Evolutionary conservation across 352 stramenopile species (phyloP).

Genomic region (Phytophthora constricta): DNA sequence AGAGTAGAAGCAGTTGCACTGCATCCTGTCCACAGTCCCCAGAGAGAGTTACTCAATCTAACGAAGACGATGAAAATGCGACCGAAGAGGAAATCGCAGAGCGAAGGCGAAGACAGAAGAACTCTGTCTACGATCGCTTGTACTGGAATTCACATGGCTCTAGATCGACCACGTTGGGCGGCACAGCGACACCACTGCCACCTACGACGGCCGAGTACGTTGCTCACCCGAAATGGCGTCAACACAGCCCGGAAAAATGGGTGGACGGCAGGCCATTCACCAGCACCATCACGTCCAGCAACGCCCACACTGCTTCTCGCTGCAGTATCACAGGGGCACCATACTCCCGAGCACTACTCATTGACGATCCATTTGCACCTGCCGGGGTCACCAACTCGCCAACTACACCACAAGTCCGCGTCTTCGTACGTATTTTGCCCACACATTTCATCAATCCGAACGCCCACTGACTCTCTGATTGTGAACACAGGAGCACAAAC

Average conservation of each 20-base stretch:
- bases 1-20: slow-evolving; percentile 31
- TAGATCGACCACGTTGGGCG: slow-evolving; percentile 22
- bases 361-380: slow-evolving; percentile 51
- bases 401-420: slow-evolving; percentile 24
- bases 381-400: slow-evolving; percentile 18
- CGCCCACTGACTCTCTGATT: no score
- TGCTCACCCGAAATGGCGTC: slow-evolving; percentile 60
- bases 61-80: slow-evolving; percentile 19
- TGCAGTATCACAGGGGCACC: slow-evolving; percentile 49
- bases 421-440: slow-evolving; percentile 19
- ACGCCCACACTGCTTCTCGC: slow-evolving; percentile 52
- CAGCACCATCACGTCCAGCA: slow-evolving; percentile 53
- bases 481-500: slow-evolving; percentile 49
- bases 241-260: slow-evolving; percentile 62
- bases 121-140: slow-evolving; percentile 33
- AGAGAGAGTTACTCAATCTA: slow-evolving; percentile 24
- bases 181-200: slow-evolving; percentile 30
- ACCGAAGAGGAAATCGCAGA: slow-evolving; percentile 20
- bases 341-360: slow-evolving; percentile 47
- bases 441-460: background rate
- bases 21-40: slow-evolving; percentile 34
- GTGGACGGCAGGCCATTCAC: slow-evolving; percentile 52
- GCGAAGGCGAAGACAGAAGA: slow-evolving; percentile 20
- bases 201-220: slow-evolving; percentile 64
- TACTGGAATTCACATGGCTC: slow-evolving; percentile 37